A percentile compares a stretch with the other conserved stretches of the same genome.
phyloP scores from a whole-genome alignment of 2,329 filamentous ascomycete genomes.

The Xylaria sp. region DNA sequence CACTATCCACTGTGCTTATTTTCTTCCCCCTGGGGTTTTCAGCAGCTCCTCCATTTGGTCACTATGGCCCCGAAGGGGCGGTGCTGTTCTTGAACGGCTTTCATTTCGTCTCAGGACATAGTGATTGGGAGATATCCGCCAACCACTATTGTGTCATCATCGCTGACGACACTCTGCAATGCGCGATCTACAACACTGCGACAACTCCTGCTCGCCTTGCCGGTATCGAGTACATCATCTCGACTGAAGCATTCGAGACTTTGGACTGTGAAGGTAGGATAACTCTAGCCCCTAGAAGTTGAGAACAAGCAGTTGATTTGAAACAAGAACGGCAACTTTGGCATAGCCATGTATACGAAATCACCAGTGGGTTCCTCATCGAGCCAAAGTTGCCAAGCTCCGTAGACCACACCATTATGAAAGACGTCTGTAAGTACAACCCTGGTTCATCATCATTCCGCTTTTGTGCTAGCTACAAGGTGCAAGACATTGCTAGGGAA shows the following conservation, averaged over 20 bases:
- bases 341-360: conserved; percentile 29
- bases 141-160: conserved; percentile 31
- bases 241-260: conserved; percentile 24
- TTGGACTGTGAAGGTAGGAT: conserved; percentile 27
- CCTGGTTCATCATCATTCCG: neutral
- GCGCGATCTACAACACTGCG: conserved; percentile 25
- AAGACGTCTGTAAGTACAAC: conserved; percentile 22
- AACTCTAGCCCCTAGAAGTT: neutral
- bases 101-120: conserved; percentile 24
- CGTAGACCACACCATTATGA: conserved; percentile 32
- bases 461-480: neutral
- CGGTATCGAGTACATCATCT: conserved; percentile 29
- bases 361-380: conserved; percentile 28
- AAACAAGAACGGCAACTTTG: conserved; percentile 27
- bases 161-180: conserved; percentile 26
- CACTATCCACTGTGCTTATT: conserved; percentile 5
- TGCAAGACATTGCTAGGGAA: too few species aligned
- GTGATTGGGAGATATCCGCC: conserved; percentile 28
- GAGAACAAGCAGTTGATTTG: conserved; percentile 1
- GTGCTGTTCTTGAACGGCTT: conserved; percentile 22
- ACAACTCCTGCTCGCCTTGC: conserved; percentile 20
- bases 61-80: conserved; percentile 17
- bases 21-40: conserved; percentile 11
- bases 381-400: conserved; percentile 20
- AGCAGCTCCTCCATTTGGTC: conserved; percentile 16